These are phyloP conservation scores for Neofusicoccum umdonicola DNA, from an alignment of 2,329 filamentous ascomycete genomes.

Conservation along the genomic window DNA sequence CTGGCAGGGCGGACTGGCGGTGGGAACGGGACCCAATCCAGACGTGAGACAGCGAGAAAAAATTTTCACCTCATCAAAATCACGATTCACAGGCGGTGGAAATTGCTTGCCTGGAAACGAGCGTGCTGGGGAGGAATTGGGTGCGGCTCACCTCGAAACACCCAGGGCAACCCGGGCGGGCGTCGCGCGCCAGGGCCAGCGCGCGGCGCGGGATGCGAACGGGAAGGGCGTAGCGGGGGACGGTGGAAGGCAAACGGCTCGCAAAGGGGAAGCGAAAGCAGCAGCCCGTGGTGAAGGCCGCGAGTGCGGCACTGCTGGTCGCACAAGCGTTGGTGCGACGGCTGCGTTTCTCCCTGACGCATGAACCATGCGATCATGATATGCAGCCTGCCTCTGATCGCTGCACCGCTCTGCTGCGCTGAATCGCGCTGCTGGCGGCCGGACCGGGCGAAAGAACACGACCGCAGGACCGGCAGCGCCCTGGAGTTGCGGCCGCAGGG, in stretches of 20 bases:
- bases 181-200: not conserved
- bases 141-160: slow-evolving; percentile 8
- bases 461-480: not conserved
- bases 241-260: not conserved
- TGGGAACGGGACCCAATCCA: not conserved
- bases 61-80: slow-evolving; percentile 11
- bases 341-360: slow-evolving; percentile 3
- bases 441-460: not conserved
- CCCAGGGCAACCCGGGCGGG: not conserved
- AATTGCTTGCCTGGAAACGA: slow-evolving; percentile 8
- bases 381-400: not conserved
- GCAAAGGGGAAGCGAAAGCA: not conserved
- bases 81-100: not conserved
- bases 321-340: slow-evolving; percentile 3
- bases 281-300: not conserved
- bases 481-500: no score
- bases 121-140: not conserved
- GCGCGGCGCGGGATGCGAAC: not conserved
- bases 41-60: slow-evolving; percentile 2
- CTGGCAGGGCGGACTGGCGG: slow-evolving; percentile 11
- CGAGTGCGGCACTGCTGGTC: not conserved
- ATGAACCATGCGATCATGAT: slow-evolving; percentile 5
- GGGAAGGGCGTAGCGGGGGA: slow-evolving; percentile 3
- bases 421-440: not conserved
- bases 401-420: not conserved